These are phyloP conservation scores for Phalaenopsis aphrodite DNA, from an alignment of 106 monocot genomes.

Conservation along the genomic window DNA sequence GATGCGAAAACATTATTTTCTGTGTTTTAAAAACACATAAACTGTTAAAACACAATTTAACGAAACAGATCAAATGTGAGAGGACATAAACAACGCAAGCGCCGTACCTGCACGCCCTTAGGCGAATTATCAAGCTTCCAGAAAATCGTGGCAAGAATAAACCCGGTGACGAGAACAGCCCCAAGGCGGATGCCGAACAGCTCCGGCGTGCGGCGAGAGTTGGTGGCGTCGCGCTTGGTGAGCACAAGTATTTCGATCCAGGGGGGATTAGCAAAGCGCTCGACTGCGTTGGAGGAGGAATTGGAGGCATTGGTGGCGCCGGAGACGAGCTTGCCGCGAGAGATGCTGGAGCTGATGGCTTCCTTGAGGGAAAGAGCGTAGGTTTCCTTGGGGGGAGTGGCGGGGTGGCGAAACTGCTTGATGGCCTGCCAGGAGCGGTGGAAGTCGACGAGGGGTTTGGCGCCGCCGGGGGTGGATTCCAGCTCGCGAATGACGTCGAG, in stretches of 20 bases:
- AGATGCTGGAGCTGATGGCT: slow-evolving; percentile 80
- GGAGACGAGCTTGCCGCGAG: slow-evolving; percentile 59
- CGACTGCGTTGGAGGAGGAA: slow-evolving; percentile 17
- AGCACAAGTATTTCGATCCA: slow-evolving; percentile 59
- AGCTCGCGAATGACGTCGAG: slow-evolving; percentile 79
- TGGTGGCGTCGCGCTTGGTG: slow-evolving; percentile 29
- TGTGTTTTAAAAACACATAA: no score
- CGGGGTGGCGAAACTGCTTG: not conserved
- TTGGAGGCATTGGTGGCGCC: not conserved
- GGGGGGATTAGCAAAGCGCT: slow-evolving; percentile 69
- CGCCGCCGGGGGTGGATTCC: slow-evolving; percentile 33
- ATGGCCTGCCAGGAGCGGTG: slow-evolving; percentile 37
- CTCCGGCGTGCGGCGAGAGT: slow-evolving; percentile 49
- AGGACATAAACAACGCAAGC: no score
- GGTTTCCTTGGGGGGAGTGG: not conserved
- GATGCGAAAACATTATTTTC: no score
- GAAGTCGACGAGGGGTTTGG: slow-evolving; percentile 47
- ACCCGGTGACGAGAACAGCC: slow-evolving; percentile 69
- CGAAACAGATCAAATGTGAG: no score
- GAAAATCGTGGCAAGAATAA: slow-evolving; percentile 91
- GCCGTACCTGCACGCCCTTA: slow-evolving; percentile 37
- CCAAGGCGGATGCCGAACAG: slow-evolving; percentile 56
- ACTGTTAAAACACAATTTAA: no score
- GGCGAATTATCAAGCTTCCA: slow-evolving; percentile 83
- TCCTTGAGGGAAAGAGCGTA: slow-evolving; percentile 54